Conservation (phyloP, 2,329 filamentous ascomycete species). For the Immersiporthe knoxdaviesiana region DNA sequence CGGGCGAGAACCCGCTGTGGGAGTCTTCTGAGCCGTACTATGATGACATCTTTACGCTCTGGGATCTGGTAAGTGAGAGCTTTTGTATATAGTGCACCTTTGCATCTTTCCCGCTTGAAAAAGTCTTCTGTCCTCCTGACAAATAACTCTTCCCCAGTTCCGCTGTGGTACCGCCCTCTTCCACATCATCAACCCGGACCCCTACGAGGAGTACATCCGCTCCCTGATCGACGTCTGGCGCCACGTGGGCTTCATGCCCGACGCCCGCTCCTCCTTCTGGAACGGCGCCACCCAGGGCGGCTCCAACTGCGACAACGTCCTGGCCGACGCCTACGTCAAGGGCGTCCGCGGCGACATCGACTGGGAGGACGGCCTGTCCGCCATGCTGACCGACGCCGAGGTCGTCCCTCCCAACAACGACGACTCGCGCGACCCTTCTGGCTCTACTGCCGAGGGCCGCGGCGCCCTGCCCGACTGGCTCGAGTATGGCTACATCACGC, state of each 20-base stretch:
- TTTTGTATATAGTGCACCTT: no score
- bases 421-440: slow-evolving; percentile 59
- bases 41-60: slow-evolving; percentile 72
- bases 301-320: slow-evolving; percentile 71
- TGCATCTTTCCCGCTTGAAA: no score
- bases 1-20: slow-evolving; percentile 72
- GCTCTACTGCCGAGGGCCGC: slow-evolving; percentile 68
- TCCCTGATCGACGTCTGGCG: slow-evolving; percentile 71
- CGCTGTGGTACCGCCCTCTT: slow-evolving; percentile 67
- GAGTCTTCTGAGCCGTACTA: slow-evolving; percentile 68
- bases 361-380: slow-evolving; percentile 65
- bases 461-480: slow-evolving; percentile 73
- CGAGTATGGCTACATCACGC: slow-evolving; percentile 66
- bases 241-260: slow-evolving; percentile 65
- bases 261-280: slow-evolving; percentile 68
- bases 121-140: background rate
- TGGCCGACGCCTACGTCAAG: slow-evolving; percentile 74
- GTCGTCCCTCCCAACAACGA: slow-evolving; percentile 61
- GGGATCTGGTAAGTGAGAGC: slow-evolving; percentile 43
- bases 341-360: slow-evolving; percentile 64
- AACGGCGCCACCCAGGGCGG: slow-evolving; percentile 72
- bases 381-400: slow-evolving; percentile 71
- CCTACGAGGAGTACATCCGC: slow-evolving; percentile 68
- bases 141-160: slow-evolving; percentile 47
- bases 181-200: slow-evolving; percentile 65